Evolutionary conservation across 2,329 filamentous ascomycete genomes (phyloP), one percentile per base, ranked within the genome.

Genomic region (Sclerotinia subarctica): DNA sequence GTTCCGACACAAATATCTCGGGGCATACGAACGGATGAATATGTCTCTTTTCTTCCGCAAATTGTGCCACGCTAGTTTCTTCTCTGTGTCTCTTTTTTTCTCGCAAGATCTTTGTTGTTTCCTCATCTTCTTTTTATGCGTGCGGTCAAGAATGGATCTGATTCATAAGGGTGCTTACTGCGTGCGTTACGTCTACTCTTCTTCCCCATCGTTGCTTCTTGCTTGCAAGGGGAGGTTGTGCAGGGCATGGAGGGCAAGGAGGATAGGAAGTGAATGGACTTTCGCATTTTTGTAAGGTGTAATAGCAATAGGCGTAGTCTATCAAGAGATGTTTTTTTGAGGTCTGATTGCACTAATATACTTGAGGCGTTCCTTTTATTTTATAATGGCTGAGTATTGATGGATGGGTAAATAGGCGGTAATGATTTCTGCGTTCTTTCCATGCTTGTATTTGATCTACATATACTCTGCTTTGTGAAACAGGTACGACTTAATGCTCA

Each of bases 251-350:
- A 71, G 71, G 73, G 71, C 72, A 70, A 73, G 69, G 70, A 73
- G 72, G 74, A 75, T 65, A 46, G 49, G 62, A n/a, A 63, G 35
- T 38, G 65, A 62, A 67, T 67, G 65, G 57, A 52, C 62, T 54
- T 47, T 72, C 73, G 75, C 74, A 77, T 77, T 77, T 74, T 73
- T 77, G 74, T 77, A 77, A 70, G 75, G 74, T 78, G 76, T 78
- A 77, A 78, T 78, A 78, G 77, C 76, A 77, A 78, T 76, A 77
- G 75, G 76, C 75, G 75, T 77, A 77, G 76, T 78, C 76, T 76
- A 77, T 76, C 57, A 67, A 67, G 65, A 67, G 57, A 63, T 67
- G 57, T 67, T 67, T 67, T 67, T 67, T 38, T 63, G 44, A 67
- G 59, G 58, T 63, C 65, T 67, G 65, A 67, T 63, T 42, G 59